Percentiles rank a stretch among this genome's conserved stretches.
phyloP scores from a whole-genome alignment of 257 asterid genomes.

The Ehretia macrophylla region DNA sequence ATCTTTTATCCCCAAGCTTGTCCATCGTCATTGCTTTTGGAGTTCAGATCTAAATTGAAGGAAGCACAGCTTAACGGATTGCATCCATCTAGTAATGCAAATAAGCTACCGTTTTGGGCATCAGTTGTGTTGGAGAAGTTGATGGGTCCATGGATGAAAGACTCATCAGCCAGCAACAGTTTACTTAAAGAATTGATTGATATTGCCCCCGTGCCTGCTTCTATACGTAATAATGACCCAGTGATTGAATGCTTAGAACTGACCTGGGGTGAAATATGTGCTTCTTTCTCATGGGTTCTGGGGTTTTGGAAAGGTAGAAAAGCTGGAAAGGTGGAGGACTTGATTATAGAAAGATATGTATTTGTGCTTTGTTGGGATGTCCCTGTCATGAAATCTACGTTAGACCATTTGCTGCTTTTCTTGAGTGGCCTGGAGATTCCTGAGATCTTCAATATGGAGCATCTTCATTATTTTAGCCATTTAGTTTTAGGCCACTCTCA shows the following conservation, averaged over 20 bases:
- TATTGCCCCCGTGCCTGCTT: constrained; percentile 65
- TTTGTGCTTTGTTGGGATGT: constrained; percentile 94
- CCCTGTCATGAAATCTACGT: constrained; percentile 42
- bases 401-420: constrained; percentile 35
- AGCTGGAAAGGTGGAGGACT: constrained; percentile 65
- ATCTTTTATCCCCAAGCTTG: constrained; percentile 60
- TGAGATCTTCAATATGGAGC: constrained; percentile 45
- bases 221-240: constrained; percentile 42
- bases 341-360: constrained; percentile 75
- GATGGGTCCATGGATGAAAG: constrained; percentile 34
- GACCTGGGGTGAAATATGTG: constrained; percentile 51
- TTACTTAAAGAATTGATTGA: constrained; percentile 80
- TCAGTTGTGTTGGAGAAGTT: constrained; percentile 55
- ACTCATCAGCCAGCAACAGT: constrained; percentile 30
- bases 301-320: constrained; percentile 68
- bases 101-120: constrained; percentile 66
- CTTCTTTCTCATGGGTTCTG: constrained; percentile 52
- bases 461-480: constrained; percentile 53
- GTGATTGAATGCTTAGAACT: constrained; percentile 45
- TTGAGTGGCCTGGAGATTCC: constrained; percentile 35
- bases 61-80: constrained; percentile 41
- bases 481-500: constrained; percentile 39
- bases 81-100: constrained; percentile 28
- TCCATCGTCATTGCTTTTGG: constrained; percentile 67
- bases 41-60: constrained; percentile 75